Percentiles rank a stretch among this genome's conserved stretches.
phyloP scores from a whole-genome alignment of 2,329 filamentous ascomycete species.

The Colletotrichum sp. region DNA sequence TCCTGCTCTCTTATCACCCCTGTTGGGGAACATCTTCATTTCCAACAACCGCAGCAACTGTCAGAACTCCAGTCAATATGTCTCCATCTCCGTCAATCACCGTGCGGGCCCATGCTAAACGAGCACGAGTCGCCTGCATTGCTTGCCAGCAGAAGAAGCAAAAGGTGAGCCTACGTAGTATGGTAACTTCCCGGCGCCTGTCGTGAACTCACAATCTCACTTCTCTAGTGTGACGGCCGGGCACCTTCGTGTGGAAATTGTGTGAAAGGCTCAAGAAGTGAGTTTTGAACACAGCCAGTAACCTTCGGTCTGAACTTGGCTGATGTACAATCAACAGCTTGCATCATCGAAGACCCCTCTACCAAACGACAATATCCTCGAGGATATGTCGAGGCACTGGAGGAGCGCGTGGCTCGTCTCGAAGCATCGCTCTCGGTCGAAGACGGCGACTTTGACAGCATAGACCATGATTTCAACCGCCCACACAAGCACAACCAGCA shows the following conservation, averaged over 20 bases:
- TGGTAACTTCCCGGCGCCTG: accelerated
- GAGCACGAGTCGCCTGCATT: not conserved
- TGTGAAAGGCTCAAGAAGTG: not conserved
- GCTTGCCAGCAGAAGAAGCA: not conserved
- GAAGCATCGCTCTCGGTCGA: not conserved
- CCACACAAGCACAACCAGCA: not conserved
- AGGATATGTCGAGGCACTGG: not conserved
- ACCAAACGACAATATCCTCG: not conserved
- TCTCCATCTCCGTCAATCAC: not conserved
- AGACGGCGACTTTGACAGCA: not conserved
- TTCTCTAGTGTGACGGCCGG: not conserved
- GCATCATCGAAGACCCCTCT: not conserved
- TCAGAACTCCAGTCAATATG: not conserved
- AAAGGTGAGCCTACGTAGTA: not conserved
- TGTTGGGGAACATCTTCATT: not conserved
- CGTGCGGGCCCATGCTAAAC: not conserved
- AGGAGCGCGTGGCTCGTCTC: not conserved
- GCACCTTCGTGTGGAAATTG: not conserved
- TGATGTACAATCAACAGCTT: not conserved
- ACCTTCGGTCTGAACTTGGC: not conserved
- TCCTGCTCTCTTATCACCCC: not conserved
- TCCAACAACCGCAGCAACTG: not conserved
- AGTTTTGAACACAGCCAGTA: not conserved
- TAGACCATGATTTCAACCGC: not conserved
- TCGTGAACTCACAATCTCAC: not conserved